These are phyloP conservation scores for Pyrenophora tritici-repentis DNA, from an alignment of 2,329 filamentous ascomycete genomes.

Conservation along the genomic window DNA sequence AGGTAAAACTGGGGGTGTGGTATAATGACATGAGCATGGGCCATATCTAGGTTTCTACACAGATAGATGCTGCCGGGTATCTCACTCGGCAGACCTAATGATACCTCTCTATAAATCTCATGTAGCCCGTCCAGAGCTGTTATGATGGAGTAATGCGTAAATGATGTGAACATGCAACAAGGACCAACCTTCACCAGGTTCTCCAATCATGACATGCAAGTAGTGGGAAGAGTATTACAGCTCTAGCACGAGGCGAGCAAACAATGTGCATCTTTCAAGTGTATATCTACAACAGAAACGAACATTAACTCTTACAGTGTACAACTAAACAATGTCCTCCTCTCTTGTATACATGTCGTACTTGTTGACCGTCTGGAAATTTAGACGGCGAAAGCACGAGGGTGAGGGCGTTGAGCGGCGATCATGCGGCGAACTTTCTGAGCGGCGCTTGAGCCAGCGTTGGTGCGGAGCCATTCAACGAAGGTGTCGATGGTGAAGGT, in stretches of 20 bases:
- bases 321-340: not conserved
- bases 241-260: slow-evolving; percentile 5
- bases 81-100: too few relatives aligned
- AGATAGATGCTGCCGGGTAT: too few relatives aligned
- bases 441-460: slow-evolving; percentile 27
- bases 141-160: too few relatives aligned
- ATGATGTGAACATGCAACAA: too few relatives aligned
- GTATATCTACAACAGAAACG: slow-evolving; percentile 40
- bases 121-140: too few relatives aligned
- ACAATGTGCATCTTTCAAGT: slow-evolving; percentile 28
- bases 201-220: too few relatives aligned
- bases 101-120: too few relatives aligned
- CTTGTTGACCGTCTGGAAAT: not conserved
- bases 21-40: too few relatives aligned
- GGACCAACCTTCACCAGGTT: too few relatives aligned
- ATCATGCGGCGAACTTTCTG: slow-evolving; percentile 33
- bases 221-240: not conserved
- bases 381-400: slow-evolving; percentile 37
- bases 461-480: slow-evolving; percentile 39
- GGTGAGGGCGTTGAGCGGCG: slow-evolving; percentile 31
- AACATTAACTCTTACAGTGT: slow-evolving; percentile 16
- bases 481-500: slow-evolving; percentile 43
- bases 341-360: not conserved
- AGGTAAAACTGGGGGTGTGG: too few relatives aligned
- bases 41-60: too few relatives aligned